phyloP scores from a whole-genome alignment of 2,329 filamentous ascomycete genomes.

The Pseudovirgaria hyperparasitica region DNA sequence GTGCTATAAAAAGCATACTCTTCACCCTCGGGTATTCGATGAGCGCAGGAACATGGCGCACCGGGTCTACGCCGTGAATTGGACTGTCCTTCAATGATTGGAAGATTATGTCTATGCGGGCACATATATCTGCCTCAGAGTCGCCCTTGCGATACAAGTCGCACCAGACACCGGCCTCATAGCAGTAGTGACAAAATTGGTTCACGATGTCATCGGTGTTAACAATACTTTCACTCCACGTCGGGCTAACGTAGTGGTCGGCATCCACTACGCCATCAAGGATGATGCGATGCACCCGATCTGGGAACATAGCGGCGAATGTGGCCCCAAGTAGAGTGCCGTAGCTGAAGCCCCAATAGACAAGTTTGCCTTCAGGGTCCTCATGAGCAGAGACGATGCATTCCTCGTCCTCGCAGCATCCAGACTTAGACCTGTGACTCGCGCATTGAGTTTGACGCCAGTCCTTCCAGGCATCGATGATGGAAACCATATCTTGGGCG shows the following conservation, averaged over 20 bases:
- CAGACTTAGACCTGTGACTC: no score
- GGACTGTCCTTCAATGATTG: no score
- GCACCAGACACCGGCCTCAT: slow-evolving; percentile 35
- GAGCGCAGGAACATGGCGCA: no score
- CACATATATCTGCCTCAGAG: no score
- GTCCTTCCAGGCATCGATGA: slow-evolving; percentile 4
- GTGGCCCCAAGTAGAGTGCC: slow-evolving; percentile 34
- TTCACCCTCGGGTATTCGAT: no score
- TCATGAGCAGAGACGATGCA: slow-evolving; percentile 5
- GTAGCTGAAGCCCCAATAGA: slow-evolving; percentile 31
- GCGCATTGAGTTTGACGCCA: not conserved
- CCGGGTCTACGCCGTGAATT: no score
- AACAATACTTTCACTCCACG: slow-evolving; percentile 23
- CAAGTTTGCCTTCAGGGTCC: slow-evolving; percentile 16
- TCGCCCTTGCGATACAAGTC: slow-evolving; percentile 26
- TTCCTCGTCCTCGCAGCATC: not conserved
- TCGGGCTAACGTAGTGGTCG: slow-evolving; percentile 34
- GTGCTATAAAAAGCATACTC: slow-evolving; percentile 19
- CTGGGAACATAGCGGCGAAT: slow-evolving; percentile 33
- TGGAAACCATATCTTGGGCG: slow-evolving; percentile 2
- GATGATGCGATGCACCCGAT: slow-evolving; percentile 28
- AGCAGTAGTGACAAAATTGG: slow-evolving; percentile 42
- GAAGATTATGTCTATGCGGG: no score
- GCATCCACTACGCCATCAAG: slow-evolving; percentile 30
- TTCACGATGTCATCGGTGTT: slow-evolving; percentile 43